Evolutionary conservation across 1,284 basidiomycete species (phyloP).

Genomic region (Ustilago curta): DNA sequence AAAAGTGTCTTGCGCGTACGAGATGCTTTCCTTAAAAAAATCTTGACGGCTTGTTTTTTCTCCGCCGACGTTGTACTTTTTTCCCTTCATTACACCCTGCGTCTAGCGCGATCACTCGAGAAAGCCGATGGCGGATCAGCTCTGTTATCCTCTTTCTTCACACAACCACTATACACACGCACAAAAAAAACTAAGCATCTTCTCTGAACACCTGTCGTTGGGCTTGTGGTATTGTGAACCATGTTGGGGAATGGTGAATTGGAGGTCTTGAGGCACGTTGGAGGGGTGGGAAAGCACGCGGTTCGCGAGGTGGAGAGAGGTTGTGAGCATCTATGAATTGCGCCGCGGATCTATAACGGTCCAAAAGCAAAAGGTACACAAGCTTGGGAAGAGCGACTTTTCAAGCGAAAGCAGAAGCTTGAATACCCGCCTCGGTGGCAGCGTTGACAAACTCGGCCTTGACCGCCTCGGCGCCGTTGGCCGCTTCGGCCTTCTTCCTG

Average conservation of each 20-base stretch:
- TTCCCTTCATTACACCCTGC: conserved; percentile 7
- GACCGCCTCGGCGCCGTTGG: conserved; percentile 60
- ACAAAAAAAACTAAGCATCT: conserved; percentile 45
- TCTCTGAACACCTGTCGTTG: conserved; percentile 17
- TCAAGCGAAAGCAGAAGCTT: conserved; percentile 62
- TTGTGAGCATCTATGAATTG: conserved; percentile 15
- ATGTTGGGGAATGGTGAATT: not conserved
- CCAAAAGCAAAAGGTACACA: too few species aligned
- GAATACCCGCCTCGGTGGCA: conserved; percentile 69
- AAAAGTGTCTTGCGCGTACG: conserved; percentile 6
- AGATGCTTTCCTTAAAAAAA: conserved; percentile 36
- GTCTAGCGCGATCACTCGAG: conserved; percentile 16
- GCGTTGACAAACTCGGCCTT: conserved; percentile 73
- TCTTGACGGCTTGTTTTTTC: conserved; percentile 6
- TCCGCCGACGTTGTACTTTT: conserved; percentile 44
- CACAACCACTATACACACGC: conserved; percentile 27
- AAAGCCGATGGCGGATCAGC: conserved; percentile 12
- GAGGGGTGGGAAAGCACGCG: not conserved
- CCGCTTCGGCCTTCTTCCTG: conserved; percentile 72
- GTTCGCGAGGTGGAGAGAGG: not conserved
- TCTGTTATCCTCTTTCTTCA: conserved; percentile 11
- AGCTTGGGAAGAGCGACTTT: too few species aligned
- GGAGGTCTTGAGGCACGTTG: not conserved
- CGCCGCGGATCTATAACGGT: too few species aligned
- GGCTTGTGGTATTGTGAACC: not conserved